Evolutionary conservation across 805 yeast genomes (phyloP).

Genomic region (Lipomyces mesembrius): DNA sequence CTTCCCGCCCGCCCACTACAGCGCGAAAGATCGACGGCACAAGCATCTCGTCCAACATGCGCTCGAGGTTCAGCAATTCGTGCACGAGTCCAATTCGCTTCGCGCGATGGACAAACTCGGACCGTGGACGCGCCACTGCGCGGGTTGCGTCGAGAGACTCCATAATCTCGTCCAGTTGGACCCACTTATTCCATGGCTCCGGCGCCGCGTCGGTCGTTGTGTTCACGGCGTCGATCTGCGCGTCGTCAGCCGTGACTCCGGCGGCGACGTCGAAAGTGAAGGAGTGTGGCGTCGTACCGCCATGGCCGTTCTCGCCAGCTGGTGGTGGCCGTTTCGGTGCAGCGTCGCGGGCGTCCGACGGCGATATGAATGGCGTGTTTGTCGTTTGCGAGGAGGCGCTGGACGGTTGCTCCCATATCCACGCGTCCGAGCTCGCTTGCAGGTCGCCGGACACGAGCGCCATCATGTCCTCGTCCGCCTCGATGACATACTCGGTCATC

Average conservation of each 20-base stretch:
- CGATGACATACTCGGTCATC: conserved; percentile 13
- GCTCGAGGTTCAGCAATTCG: conserved; percentile 6
- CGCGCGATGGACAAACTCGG: conserved; percentile 19
- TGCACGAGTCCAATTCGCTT: background rate
- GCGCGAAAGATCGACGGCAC: background rate
- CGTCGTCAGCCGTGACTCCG: conserved; percentile 3
- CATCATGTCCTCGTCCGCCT: conserved; percentile 29
- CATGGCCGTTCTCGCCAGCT: background rate
- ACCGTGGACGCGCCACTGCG: conserved; percentile 14
- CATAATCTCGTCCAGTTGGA: conserved; percentile 15
- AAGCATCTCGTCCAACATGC: background rate
- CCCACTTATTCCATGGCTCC: conserved; percentile 29
- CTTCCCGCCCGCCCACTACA: conserved; percentile 12
- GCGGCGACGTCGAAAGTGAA: conserved; percentile 21
- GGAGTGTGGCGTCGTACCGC: conserved; percentile 18
- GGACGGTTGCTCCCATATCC: conserved; percentile 27
- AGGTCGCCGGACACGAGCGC: conserved; percentile 53
- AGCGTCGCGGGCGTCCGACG: conserved; percentile 1
- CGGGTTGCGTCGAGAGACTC: conserved; percentile 8
- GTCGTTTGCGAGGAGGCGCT: background rate
- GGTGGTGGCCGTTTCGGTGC: background rate
- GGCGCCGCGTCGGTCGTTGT: background rate
- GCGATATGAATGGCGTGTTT: background rate
- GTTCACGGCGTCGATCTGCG: background rate
- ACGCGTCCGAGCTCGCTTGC: conserved; percentile 35